Percentiles rank a stretch among this genome's conserved stretches.
phyloP scores from a whole-genome alignment of 768 basidiomycete genomes.

The Trametes meyenii region DNA sequence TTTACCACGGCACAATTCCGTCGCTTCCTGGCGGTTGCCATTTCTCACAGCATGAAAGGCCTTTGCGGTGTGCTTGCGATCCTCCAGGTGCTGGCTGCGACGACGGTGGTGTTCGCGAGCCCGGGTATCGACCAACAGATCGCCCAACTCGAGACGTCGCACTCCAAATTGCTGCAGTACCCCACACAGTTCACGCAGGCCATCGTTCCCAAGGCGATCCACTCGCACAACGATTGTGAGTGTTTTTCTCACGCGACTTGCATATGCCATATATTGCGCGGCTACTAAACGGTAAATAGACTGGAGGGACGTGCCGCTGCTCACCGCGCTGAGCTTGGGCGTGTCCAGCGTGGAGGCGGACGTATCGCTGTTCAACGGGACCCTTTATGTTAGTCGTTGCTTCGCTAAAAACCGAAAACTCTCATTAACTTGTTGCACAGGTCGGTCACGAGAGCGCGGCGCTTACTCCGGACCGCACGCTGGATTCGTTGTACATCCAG shows the following conservation, averaged over 20 bases:
- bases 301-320: constrained; percentile 54
- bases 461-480: constrained; percentile 45
- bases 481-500: constrained; percentile 51
- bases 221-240: constrained; percentile 59
- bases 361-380: constrained; percentile 49
- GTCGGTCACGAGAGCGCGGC: constrained; percentile 50
- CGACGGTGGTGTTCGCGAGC: constrained; percentile 11
- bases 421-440: constrained; percentile 26
- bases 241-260: background rate
- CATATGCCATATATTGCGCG: too few relatives aligned
- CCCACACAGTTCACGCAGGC: constrained; percentile 52
- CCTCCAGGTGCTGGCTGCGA: constrained; percentile 2
- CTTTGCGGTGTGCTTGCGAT: background rate
- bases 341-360: constrained; percentile 58
- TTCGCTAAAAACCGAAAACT: background rate
- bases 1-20: background rate
- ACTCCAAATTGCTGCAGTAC: constrained; percentile 45
- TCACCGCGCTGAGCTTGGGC: constrained; percentile 51
- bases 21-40: background rate
- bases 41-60: constrained; percentile 9
- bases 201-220: constrained; percentile 51
- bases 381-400: constrained; percentile 42
- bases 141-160: constrained; percentile 29
- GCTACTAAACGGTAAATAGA: constrained; percentile 35
- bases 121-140: constrained; percentile 27